Conservation (phyloP, 495 filamentous ascomycete genomes). For the Mycothermus thermophilus region DNA sequence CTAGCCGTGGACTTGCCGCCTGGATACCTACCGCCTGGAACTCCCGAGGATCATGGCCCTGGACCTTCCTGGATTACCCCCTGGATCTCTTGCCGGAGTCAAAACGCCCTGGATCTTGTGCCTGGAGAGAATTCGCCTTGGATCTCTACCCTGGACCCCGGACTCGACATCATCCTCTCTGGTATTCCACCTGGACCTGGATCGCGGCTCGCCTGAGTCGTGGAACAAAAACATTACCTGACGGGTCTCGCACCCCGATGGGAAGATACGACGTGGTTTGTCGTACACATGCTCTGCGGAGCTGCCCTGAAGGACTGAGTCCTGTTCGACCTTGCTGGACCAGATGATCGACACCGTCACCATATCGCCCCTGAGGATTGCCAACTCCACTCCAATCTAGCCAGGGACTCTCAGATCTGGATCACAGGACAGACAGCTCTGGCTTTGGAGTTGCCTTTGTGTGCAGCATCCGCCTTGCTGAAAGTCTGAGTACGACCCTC, state of each 20-base stretch:
- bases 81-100: constrained; percentile 5
- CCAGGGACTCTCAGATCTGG: too few relatives aligned
- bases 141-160: constrained; percentile 5
- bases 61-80: not conserved
- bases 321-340: too few relatives aligned
- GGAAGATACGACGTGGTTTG: constrained; percentile 1
- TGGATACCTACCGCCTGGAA: constrained; percentile 4
- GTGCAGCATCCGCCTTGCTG: too few relatives aligned
- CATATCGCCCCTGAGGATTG: too few relatives aligned
- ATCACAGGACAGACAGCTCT: not conserved
- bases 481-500: too few relatives aligned
- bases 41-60: constrained; percentile 3
- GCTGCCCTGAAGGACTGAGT: constrained; percentile 1
- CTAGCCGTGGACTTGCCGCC: too few relatives aligned
- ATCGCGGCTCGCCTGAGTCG: constrained; percentile 12
- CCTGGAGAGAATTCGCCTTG: too few relatives aligned
- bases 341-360: too few relatives aligned
- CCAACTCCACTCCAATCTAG: too few relatives aligned
- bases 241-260: not conserved
- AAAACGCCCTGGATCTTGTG: too few relatives aligned
- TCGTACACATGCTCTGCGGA: not conserved
- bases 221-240: not conserved
- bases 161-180: not conserved
- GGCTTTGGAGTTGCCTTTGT: not conserved
- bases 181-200: not conserved